These are phyloP conservation scores for Pseudozyma sp. DNA, from an alignment of 1,284 basidiomycete genomes.

Conservation along the genomic window DNA sequence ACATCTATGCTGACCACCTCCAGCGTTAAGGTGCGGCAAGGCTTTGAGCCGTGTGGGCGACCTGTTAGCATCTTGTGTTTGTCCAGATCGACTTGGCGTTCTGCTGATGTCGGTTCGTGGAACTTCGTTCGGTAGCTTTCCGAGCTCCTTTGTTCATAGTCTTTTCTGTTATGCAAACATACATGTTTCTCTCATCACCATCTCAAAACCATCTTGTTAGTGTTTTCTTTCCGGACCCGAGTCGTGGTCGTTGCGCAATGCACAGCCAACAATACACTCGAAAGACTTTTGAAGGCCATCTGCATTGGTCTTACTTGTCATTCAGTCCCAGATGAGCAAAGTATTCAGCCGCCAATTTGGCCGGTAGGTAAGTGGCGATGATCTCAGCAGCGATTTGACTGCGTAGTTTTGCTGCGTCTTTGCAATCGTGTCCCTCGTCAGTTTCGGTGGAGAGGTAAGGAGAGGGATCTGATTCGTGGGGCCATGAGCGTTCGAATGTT, in stretches of 20 bases:
- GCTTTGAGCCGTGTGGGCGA: not conserved
- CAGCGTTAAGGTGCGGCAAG: constrained; percentile 49
- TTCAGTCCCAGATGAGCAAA: constrained; percentile 16
- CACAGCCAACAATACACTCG: too few species aligned
- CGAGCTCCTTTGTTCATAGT: not conserved
- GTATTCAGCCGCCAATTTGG: constrained; percentile 18
- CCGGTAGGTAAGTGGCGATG: constrained; percentile 28
- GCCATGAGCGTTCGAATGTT: constrained; percentile 38
- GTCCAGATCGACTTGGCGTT: constrained; percentile 1
- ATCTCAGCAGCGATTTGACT: constrained; percentile 32
- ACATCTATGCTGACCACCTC: constrained; percentile 65
- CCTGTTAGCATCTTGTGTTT: not conserved
- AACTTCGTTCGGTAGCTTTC: too few species aligned
- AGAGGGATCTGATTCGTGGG: constrained; percentile 24
- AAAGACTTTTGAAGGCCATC: too few species aligned
- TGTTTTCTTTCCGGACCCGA: not conserved
- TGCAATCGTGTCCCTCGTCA: constrained; percentile 13
- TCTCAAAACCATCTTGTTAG: not conserved
- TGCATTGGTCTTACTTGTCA: not conserved
- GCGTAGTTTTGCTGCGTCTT: constrained; percentile 23
- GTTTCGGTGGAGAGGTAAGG: constrained; percentile 8
- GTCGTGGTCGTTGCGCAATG: too few species aligned
- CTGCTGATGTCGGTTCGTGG: not conserved
- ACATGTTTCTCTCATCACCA: constrained; percentile 1
- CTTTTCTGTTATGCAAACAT: constrained; percentile 23